phyloP scores from a whole-genome alignment of 129 eudicot species.

The Flaveria ramosissima region DNA sequence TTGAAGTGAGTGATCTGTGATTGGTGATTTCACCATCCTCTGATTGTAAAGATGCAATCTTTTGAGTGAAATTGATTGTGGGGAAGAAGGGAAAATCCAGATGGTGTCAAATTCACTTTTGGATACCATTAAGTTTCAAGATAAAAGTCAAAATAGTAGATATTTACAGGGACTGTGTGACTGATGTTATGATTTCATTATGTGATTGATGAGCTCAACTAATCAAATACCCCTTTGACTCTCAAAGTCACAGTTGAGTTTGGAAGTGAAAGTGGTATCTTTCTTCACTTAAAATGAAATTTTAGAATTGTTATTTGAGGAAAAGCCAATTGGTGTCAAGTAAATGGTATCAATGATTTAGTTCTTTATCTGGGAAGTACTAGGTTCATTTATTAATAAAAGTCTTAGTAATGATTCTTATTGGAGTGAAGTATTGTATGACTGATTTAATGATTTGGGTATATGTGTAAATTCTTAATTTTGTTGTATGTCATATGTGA shows the following conservation, averaged over 20 bases:
- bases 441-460: conserved; percentile 17
- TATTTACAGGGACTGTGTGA: conserved; percentile 9
- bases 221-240: conserved; percentile 11
- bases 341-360: conserved; percentile 4
- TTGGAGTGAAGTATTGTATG: conserved; percentile 10
- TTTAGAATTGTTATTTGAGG: background rate
- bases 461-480: conserved; percentile 7
- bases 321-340: conserved; percentile 10
- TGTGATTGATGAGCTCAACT: conserved; percentile 25
- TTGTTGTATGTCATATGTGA: conserved; percentile 12
- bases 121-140: background rate
- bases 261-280: conserved; percentile 18
- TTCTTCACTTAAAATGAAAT: background rate
- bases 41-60: background rate
- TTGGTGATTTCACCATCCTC: background rate
- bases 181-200: conserved; percentile 11
- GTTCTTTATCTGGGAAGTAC: background rate
- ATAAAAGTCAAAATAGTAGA: conserved; percentile 1
- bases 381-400: conserved; percentile 2
- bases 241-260: background rate
- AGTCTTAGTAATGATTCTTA: conserved; percentile 8
- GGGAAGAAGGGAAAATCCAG: background rate
- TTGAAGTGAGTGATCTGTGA: background rate
- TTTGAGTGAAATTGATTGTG: background rate
- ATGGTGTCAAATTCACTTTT: background rate